Evolutionary conservation across 495 filamentous ascomycete species (phyloP).

Genomic region (Podospora appendiculata): DNA sequence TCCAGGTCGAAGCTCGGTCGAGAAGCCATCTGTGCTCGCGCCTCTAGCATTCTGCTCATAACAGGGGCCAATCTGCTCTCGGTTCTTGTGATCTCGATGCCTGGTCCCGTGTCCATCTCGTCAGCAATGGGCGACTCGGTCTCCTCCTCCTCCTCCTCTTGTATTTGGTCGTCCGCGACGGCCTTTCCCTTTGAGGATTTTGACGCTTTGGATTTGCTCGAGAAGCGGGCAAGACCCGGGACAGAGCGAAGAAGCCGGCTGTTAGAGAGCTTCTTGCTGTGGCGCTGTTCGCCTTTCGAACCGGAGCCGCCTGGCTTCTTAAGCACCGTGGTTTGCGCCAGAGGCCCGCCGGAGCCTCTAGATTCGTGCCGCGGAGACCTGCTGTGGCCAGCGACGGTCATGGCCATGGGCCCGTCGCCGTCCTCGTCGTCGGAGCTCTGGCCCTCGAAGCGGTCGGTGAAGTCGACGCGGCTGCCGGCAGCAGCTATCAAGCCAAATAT

Average conservation of each 20-base stretch:
- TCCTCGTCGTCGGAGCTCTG: slow-evolving; percentile 69
- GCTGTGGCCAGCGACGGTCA: slow-evolving; percentile 18
- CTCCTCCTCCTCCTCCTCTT: slow-evolving; percentile 11
- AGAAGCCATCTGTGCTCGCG: slow-evolving; percentile 56
- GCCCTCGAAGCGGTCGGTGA: slow-evolving; percentile 73
- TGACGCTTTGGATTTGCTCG: slow-evolving; percentile 28
- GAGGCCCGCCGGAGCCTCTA: slow-evolving; percentile 4
- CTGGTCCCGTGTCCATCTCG: slow-evolving; percentile 9
- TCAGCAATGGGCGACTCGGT: neutral
- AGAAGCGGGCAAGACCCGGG: slow-evolving; percentile 36
- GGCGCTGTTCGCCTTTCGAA: slow-evolving; percentile 27
- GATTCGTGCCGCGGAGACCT: slow-evolving; percentile 7
- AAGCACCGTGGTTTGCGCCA: slow-evolving; percentile 31
- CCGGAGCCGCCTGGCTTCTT: slow-evolving; percentile 13
- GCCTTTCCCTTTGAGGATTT: slow-evolving; percentile 20
- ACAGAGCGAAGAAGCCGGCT: slow-evolving; percentile 53
- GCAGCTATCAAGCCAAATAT: slow-evolving; percentile 90
- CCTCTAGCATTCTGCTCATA: slow-evolving; percentile 77
- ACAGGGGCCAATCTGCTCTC: slow-evolving; percentile 51
- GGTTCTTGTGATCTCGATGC: slow-evolving; percentile 24
- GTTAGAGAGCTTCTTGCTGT: slow-evolving; percentile 53
- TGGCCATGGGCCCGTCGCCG: slow-evolving; percentile 19
- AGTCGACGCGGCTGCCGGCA: slow-evolving; percentile 74
- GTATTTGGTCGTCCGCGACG: slow-evolving; percentile 11
- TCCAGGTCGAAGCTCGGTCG: slow-evolving; percentile 47